Evolutionary conservation across 106 monocot species (phyloP), one percentile per base, ranked within the genome.

Genomic region (Ottelia alismoides): DNA sequence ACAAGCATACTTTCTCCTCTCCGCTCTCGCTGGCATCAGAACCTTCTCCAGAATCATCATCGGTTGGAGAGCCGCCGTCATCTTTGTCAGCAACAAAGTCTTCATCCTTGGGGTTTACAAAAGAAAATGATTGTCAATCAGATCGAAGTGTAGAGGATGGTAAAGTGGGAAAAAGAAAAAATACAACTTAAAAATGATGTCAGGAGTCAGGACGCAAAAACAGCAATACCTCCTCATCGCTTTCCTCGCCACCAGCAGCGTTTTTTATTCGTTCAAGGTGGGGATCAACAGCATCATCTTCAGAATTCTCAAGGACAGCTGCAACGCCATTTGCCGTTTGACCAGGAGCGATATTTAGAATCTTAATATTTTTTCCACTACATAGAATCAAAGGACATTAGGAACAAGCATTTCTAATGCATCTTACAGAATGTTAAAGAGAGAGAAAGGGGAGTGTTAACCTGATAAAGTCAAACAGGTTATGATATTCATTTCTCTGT

Each of bases 81-180:
- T 90, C 90, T 51, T 90, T 83, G 3, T 91, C 98, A 70, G 57
- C 72, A 77, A 99, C 90, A 75, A 99, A 99, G 78, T 99, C 98
- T 71, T 90, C 98, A 78, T 99, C 90, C 98, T 99, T n/a, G n/a
- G n/a, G n/a, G n/a, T n/a, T n/a, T n/a, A n/a, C n/a, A n/a, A n/a
- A n/a, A n/a, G n/a, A n/a, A n/a, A n/a, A n/a, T 99, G 61, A n/a
- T n/a, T n/a, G n/a, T n/a, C n/a, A n/a, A n/a, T n/a, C n/a, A n/a
- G n/a, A n/a, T n/a, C n/a, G n/a, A n/a, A n/a, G n/a, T n/a, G n/a
- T n/a, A n/a, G n/a, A n/a, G n/a, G n/a, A n/a, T n/a, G n/a, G n/a
- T n/a, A n/a, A n/a, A n/a, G n/a, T n/a, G n/a, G n/a, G n/a, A n/a
- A n/a, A n/a, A n/a, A n/a, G n/a, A n/a, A n/a, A n/a, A n/a, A n/a